These are phyloP conservation scores for Sugiyamaella neomexicana DNA, from an alignment of 1,139 yeast species.

Conservation along the genomic window DNA sequence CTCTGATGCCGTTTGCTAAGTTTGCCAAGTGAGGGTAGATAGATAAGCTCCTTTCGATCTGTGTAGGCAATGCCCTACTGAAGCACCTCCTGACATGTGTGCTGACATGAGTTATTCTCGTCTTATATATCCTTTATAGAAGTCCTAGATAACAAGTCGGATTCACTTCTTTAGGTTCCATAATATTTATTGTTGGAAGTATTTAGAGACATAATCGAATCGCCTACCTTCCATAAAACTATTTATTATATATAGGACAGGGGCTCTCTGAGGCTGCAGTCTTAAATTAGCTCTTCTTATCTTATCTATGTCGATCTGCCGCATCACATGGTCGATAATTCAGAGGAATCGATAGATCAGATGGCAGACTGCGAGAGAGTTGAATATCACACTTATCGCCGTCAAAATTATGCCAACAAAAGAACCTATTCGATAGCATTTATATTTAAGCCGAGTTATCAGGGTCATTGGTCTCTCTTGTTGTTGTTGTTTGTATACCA, in stretches of 20 bases:
- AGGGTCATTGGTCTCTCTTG: background rate
- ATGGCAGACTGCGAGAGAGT: background rate
- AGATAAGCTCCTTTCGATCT: no score
- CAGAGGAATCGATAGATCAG: background rate
- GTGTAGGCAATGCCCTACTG: no score
- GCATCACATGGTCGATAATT: background rate
- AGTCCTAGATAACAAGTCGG: background rate
- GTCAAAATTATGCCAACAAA: constrained; percentile 4
- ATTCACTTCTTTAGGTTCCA: no score
- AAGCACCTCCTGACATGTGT: no score
- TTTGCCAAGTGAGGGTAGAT: no score
- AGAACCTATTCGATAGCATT: background rate
- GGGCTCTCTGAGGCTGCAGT: background rate
- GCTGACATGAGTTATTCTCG: no score
- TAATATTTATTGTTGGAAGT: no score
- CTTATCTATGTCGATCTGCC: constrained; percentile 9
- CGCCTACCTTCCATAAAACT: background rate
- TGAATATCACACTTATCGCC: background rate
- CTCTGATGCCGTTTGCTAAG: no score
- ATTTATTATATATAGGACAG: background rate
- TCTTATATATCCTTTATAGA: background rate
- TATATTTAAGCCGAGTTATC: background rate
- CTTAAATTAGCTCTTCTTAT: constrained; percentile 1
- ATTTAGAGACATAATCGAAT: background rate
- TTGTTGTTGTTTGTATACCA: no score